Conservation (phyloP, 371 early-diverging fungal genomes). For the Entomophthora muscae region DNA sequence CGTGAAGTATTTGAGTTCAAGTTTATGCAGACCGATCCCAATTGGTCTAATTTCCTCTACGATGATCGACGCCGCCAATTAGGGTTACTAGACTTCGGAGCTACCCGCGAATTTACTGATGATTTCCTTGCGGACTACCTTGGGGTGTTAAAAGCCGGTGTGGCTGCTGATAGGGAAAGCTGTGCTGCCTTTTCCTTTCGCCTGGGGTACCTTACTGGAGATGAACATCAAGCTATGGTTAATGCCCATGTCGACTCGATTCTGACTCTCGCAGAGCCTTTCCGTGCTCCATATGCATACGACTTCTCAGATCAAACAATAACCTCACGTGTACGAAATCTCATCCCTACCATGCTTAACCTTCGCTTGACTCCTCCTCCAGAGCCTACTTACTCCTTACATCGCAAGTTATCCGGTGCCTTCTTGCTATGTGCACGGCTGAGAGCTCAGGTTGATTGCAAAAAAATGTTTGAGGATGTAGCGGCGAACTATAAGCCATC, state of each 20-base stretch:
- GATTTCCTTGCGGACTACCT: constrained; percentile 61
- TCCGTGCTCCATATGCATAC: constrained; percentile 39
- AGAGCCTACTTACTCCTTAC: constrained; percentile 88
- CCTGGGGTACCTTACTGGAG: constrained; percentile 85
- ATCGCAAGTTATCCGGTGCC: constrained; percentile 85
- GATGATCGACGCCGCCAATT: constrained; percentile 26
- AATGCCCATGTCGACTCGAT: constrained; percentile 82
- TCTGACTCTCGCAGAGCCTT: constrained; percentile 74
- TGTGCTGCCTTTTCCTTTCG: constrained; percentile 53
- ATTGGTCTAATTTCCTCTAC: constrained; percentile 95
- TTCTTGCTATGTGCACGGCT: constrained; percentile 82
- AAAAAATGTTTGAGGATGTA: constrained; percentile 36
- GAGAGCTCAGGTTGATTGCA: constrained; percentile 51
- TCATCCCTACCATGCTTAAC: constrained; percentile 86
- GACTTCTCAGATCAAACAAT: constrained; percentile 70
- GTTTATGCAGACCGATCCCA: constrained; percentile 98
- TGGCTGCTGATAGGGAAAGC: constrained; percentile 49
- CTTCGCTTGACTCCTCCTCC: constrained; percentile 91
- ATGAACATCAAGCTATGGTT: constrained; percentile 72
- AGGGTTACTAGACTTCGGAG: constrained; percentile 87
- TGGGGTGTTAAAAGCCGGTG: constrained; percentile 53
- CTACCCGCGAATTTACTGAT: constrained; percentile 62
- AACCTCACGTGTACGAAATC: constrained; percentile 57
- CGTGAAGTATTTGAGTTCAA: constrained; percentile 78
- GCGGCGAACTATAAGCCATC: neutral